phyloP scores from a whole-genome alignment of 2,329 filamentous ascomycete genomes.

The Nakataea oryzae region DNA sequence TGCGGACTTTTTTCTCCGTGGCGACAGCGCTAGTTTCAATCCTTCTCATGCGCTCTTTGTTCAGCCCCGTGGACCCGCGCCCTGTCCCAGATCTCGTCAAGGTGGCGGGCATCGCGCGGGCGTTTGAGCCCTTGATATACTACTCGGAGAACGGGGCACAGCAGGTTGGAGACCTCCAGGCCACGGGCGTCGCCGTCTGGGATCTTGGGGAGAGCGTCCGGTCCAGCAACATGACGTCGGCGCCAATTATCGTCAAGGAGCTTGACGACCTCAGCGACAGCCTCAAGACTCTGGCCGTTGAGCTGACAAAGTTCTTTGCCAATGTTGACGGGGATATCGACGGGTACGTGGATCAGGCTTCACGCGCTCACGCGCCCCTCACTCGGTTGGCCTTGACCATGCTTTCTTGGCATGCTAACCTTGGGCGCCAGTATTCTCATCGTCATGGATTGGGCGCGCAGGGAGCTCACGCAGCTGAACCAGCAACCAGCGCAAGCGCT shows the following conservation, averaged over 20 bases:
- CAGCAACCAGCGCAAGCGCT: conserved; percentile 49
- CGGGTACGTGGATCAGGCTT: conserved; percentile 34
- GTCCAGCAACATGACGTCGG: conserved; percentile 82
- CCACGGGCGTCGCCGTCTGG: conserved; percentile 89
- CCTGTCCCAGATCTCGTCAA: conserved; percentile 81
- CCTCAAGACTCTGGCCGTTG: conserved; percentile 72
- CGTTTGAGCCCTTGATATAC: conserved; percentile 89
- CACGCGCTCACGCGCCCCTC: neutral
- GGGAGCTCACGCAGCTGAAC: conserved; percentile 66
- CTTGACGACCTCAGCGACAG: conserved; percentile 80
- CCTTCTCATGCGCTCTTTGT: conserved; percentile 52
- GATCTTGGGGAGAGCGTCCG: conserved; percentile 87
- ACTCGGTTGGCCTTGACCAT: too few species aligned
- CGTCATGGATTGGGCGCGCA: conserved; percentile 92
- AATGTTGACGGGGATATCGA: conserved; percentile 91
- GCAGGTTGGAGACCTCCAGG: conserved; percentile 80
- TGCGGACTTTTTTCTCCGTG: conserved; percentile 52
- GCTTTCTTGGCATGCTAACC: neutral
- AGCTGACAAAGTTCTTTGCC: conserved; percentile 86
- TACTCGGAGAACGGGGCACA: conserved; percentile 83
- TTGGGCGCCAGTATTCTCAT: conserved; percentile 61
- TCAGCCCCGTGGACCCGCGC: conserved; percentile 55
- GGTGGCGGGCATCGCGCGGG: conserved; percentile 77
- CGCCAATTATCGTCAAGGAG: conserved; percentile 73
- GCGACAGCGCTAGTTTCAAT: conserved; percentile 54